Conservation (phyloP, 1,284 basidiomycete species). For the Marasmius fiardii region DNA sequence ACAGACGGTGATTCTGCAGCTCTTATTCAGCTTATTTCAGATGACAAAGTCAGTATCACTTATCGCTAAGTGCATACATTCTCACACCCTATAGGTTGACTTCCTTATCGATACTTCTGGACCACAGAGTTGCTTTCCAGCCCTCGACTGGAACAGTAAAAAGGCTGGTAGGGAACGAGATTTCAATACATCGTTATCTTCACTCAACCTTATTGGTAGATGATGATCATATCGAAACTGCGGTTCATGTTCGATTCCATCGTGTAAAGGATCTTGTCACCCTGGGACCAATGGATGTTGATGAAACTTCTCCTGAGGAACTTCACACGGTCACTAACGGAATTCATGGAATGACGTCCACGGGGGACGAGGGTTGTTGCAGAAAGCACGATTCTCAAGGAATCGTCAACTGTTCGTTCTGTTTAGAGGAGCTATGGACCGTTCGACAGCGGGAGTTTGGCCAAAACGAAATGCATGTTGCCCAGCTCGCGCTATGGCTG, state of each 20-base stretch:
- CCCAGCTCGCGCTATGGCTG: constrained; percentile 35
- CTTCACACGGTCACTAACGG: neutral
- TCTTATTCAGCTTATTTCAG: constrained; percentile 67
- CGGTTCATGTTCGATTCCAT: constrained; percentile 47
- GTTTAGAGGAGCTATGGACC: constrained; percentile 45
- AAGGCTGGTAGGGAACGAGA: constrained; percentile 58
- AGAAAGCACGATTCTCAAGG: constrained; percentile 34
- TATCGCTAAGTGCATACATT: neutral
- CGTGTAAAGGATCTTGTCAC: constrained; percentile 11
- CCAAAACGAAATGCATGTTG: constrained; percentile 31
- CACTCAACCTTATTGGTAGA: constrained; percentile 40
- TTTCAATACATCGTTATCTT: neutral
- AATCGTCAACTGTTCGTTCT: constrained; percentile 55
- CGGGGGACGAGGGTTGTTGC: constrained; percentile 50
- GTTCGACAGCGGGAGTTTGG: constrained; percentile 31
- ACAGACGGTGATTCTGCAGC: constrained; percentile 75
- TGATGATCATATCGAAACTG: constrained; percentile 75
- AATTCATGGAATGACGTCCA: constrained; percentile 42
- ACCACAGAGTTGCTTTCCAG: constrained; percentile 46
- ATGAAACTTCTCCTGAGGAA: constrained; percentile 14
- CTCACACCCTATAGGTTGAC: constrained; percentile 44
- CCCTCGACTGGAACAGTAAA: constrained; percentile 80
- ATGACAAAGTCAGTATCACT: constrained; percentile 48
- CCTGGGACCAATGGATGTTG: constrained; percentile 15
- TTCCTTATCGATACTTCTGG: constrained; percentile 66